Base-by-base conservation (phyloP, 495 filamentous ascomycete genomes). In the Xylaria sp. region DNA sequence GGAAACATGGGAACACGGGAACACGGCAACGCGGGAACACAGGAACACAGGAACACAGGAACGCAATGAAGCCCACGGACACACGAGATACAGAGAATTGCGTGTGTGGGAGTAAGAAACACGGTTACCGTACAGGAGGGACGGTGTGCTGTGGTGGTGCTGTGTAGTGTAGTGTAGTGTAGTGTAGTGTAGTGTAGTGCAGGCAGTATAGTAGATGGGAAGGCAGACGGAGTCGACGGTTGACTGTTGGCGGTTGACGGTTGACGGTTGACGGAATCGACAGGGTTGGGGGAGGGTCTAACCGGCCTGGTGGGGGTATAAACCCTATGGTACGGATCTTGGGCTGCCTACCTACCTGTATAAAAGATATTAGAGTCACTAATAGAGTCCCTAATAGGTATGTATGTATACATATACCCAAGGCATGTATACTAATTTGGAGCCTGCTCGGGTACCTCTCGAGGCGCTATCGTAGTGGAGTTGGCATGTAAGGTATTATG, bases 261-360 rank as follows among this genome's bases (percentile, higher is more conserved):
- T 50, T 19, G 46, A 4, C 46, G 33, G 33, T 35, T 59, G 31
- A 37, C 57, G 31, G 33, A 62, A 43, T 41, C 29, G 64, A 31
- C 64, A 67, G 67, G 53, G 67, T 37, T 61, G 17, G 24, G 62
- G 62, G 33, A 37, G 35, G 35, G 35, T 37, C 35, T 37, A 37
- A 37, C 35, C 8, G 8, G 8, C 35, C 52, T 55, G 52, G 53
- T 57, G 62, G 65, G 64, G 65, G 40, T 6, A 1, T 17, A 58
- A 58, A 65, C 26, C 62, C 57, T 52, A 61, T 26, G 53, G 14
- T 46, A 68, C 41, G 41, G 15, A 44, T 26, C 40, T 68, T 37
- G 67, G 67, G 40, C 67, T 33, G 40, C 41, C 44, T 69, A 59
- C 26, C 33, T 37, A 14, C 12, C 35, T 43, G 46, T 9, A 50